Evolutionary conservation across 495 filamentous ascomycete species (phyloP), one percentile per base, ranked within the genome.

Genomic region (Aspergillus steynii): DNA sequence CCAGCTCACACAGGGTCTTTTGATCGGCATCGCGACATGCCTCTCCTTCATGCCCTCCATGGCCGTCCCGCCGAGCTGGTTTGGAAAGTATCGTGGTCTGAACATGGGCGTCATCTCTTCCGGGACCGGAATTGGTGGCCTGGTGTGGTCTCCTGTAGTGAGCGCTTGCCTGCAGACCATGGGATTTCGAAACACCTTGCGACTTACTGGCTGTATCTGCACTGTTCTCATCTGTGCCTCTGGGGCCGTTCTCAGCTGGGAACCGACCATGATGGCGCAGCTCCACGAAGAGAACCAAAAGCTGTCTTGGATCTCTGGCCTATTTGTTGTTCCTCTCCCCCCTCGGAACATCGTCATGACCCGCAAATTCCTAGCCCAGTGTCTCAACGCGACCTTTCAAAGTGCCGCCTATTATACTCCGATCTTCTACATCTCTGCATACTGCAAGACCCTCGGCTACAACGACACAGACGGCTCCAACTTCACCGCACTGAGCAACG

Each of bases 321-420:
- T 68, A 14, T 50, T 73, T 27, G 52, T 53, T 0, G 63, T 74
- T 12, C 75, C 77, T 7, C 60, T 72, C 49, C 64, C 71, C 0
- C 63, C 76, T 50, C 71, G 71, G 67, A 59, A 61, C 9, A 63
- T 80, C 4, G 76, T 63, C 0, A 55, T 56, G 6, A 71, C 63
- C 3, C 70, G 69, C 3, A 72, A 67, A 15, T 81, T 81, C 56
- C 47, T 65, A 2, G 70, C 72, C 2, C 70, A 77, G 50, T 73
- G 73, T 0, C 25, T 71, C 1, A 69, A 68, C 20, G 68, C 72
- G 12, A 61, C 68, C 2, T 60, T 80, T 5, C 77, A 80, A 52
- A 65, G 72, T 2, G 77, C 77, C 0, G 77, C 71, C 2, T 78
- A 77, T 60, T 73, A 72, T 27, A 76, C 73, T 0, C 77, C 77